These are phyloP conservation scores for Apiospora malaysiana DNA, from an alignment of 2,329 filamentous ascomycete genomes.

Conservation along the genomic window DNA sequence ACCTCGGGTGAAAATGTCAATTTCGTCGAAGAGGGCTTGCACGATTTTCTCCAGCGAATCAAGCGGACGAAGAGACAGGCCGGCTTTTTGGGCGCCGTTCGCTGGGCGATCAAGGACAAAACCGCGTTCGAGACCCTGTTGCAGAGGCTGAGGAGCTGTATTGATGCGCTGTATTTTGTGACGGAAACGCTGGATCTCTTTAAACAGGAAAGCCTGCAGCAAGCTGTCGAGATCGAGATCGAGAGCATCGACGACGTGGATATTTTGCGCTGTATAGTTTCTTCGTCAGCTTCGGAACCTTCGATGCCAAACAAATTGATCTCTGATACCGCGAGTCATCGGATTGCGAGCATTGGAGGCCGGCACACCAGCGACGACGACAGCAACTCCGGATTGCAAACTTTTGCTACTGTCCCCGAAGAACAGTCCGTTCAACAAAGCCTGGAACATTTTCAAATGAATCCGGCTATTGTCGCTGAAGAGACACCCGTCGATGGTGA, in stretches of 20 bases:
- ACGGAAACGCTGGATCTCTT: neutral
- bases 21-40: neutral
- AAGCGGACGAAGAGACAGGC: neutral
- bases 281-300: neutral
- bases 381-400: neutral
- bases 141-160: neutral
- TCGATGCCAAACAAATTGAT: neutral
- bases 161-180: neutral
- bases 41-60: neutral
- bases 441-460: neutral
- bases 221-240: neutral
- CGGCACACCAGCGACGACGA: neutral
- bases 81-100: neutral
- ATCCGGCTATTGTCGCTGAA: rapidly evolving
- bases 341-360: neutral
- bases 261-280: too few species aligned
- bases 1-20: neutral
- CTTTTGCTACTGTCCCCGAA: neutral
- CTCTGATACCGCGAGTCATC: neutral
- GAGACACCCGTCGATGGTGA: neutral
- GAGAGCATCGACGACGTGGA: neutral
- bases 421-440: neutral
- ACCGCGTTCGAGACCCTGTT: neutral
- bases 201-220: neutral
- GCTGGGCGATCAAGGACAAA: neutral